Percentiles rank a stretch among this genome's conserved stretches.
Evolutionary conservation across 1,284 basidiomycete genomes (phyloP).

Genomic region (Exsudoporus floridanus): DNA sequence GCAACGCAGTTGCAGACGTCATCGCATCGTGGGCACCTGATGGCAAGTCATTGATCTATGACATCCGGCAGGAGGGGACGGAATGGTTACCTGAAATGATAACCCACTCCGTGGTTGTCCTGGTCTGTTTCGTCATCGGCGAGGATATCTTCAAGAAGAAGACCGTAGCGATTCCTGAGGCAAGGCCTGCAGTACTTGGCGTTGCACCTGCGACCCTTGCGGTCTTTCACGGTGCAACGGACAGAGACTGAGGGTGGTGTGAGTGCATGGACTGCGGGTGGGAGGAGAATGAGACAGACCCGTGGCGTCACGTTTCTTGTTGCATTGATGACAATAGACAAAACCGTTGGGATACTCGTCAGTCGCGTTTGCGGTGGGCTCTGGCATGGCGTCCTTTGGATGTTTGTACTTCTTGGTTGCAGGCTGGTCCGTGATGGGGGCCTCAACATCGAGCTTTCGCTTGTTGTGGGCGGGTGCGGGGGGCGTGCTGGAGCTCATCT

Average conservation of each 20-base stretch:
- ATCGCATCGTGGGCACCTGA: slow-evolving; percentile 67
- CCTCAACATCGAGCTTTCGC: slow-evolving; percentile 39
- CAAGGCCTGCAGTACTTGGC: slow-evolving; percentile 64
- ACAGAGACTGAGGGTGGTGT: slow-evolving; percentile 39
- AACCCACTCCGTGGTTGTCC: slow-evolving; percentile 39
- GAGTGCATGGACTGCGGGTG: slow-evolving; percentile 7
- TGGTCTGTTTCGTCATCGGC: slow-evolving; percentile 23
- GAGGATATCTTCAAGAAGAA: slow-evolving; percentile 51
- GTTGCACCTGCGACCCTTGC: slow-evolving; percentile 45
- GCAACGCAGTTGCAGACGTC: slow-evolving; percentile 62
- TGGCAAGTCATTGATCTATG: slow-evolving; percentile 15
- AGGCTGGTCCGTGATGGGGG: slow-evolving; percentile 12
- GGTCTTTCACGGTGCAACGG: slow-evolving; percentile 49
- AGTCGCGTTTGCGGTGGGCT: slow-evolving; percentile 11
- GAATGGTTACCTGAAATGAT: slow-evolving; percentile 52
- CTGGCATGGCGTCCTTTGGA: slow-evolving; percentile 1
- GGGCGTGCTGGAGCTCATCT: slow-evolving; percentile 34
- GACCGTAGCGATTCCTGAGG: slow-evolving; percentile 63
- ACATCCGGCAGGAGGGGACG: background rate
- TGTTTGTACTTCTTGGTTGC: slow-evolving; percentile 39
- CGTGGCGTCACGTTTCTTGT: slow-evolving; percentile 52
- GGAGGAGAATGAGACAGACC: slow-evolving; percentile 37
- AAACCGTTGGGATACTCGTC: slow-evolving; percentile 39
- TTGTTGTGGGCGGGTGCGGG: slow-evolving; percentile 37
- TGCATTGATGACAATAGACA: slow-evolving; percentile 71